Conservation (phyloP, 2,329 filamentous ascomycete species). For the Pyrenophora tritici-repentis region DNA sequence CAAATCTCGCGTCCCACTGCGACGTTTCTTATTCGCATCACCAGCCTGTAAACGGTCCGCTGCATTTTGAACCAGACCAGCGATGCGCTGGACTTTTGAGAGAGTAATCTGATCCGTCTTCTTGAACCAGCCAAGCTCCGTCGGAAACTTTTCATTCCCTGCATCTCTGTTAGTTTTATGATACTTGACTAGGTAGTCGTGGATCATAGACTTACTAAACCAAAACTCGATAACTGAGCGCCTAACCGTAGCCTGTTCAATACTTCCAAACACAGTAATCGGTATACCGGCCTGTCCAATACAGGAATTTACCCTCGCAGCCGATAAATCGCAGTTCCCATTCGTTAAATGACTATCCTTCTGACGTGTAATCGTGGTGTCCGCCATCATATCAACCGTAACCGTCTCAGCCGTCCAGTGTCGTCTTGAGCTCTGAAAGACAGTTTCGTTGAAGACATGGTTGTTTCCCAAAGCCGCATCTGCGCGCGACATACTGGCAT, state of each 20-base stretch:
- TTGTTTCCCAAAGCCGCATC: conserved; percentile 59
- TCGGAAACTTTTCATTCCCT: conserved; percentile 53
- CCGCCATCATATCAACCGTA: conserved; percentile 42
- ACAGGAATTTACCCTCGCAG: conserved; percentile 52
- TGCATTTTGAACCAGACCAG: conserved; percentile 15
- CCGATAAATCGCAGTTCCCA: conserved; percentile 55
- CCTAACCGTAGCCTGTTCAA: conserved; percentile 47
- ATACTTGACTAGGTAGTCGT: conserved; percentile 13
- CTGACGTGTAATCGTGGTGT: conserved; percentile 54
- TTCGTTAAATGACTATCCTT: conserved; percentile 54
- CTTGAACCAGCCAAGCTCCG: conserved; percentile 49
- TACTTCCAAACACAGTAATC: conserved; percentile 57
- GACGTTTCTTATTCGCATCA: neutral
- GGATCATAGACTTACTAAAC: conserved; percentile 50
- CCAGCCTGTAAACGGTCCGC: conserved; percentile 11
- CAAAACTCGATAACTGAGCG: conserved; percentile 52
- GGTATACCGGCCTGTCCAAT: conserved; percentile 58
- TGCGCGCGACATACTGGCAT: conserved; percentile 55
- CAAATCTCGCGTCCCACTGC: neutral
- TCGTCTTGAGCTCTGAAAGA: conserved; percentile 54
- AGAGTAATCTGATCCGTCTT: conserved; percentile 18
- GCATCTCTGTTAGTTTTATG: conserved; percentile 7
- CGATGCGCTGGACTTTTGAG: conserved; percentile 13
- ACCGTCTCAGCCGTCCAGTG: conserved; percentile 56
- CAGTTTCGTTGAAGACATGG: conserved; percentile 57